Base-by-base conservation (phyloP, 2,329 filamentous ascomycete genomes). In the Fusarium aywerte region DNA sequence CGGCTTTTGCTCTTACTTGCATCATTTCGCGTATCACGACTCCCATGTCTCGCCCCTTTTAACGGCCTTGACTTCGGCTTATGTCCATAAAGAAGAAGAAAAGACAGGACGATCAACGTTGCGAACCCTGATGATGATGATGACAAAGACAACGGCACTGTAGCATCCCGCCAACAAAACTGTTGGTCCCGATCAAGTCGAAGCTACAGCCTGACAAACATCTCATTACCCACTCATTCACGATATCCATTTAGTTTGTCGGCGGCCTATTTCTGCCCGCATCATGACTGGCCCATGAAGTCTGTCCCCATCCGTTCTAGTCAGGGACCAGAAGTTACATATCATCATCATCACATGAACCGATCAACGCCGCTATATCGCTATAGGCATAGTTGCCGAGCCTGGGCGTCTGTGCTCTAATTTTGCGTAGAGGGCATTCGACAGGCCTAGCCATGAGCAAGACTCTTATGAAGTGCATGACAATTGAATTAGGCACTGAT, bases 1-100 rank as follows among this genome's bases (percentile, higher is more conserved):
- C 39, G 29, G 49, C 49, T 52, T 52, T 62, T 45, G 27, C 38
- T 56, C 44, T 65, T 61, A 55, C 58, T 36, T 62, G 62, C 62
- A 65, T 65, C 62, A 65, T 65, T 66, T 66, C 63, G 63, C 57
- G 63, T 66, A 66, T 66, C 63, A 66, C 45, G 45, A 62, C 44
- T 43, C 50, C 50, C 42, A 61, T 43, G 31, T 35, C 36, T 57
- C 56, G 49, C 49, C 63, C 63, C 57, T 63, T 67, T 67, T 52
- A 62, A 62, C 47, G 49, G 45, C 27, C 31, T 40, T 52, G 33
- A 47, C 12, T 25, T 48, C 5, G 21, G 32, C 12, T 36, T 21
- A 23, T 31, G 32, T 18, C 44, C 42, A 47, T 39, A 43, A 10
- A 49, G 52, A 25, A 33, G n/a, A 48, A 36, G 32, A 35, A 55